Evolutionary conservation across 2,329 filamentous ascomycete genomes (phyloP).

Genomic region (Fusarium mangiferae): DNA sequence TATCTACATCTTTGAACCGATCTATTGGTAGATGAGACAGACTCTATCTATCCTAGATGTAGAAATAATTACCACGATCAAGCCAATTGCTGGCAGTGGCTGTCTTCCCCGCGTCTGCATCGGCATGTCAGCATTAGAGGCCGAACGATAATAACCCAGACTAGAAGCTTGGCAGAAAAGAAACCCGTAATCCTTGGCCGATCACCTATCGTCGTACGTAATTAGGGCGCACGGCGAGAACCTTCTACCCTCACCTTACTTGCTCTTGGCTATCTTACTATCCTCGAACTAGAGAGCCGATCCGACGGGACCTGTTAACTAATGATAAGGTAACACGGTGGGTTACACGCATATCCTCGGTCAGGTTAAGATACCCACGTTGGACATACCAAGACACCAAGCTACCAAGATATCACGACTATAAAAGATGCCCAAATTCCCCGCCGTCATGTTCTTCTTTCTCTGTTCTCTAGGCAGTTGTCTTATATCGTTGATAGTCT

Average conservation of each 20-base stretch:
- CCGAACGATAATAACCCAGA: neutral
- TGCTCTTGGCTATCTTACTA: conserved; percentile 10
- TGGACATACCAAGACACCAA: neutral
- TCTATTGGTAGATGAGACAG: fast-evolving
- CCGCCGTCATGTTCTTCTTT: neutral
- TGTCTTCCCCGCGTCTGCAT: neutral
- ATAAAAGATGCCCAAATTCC: conserved; percentile 11
- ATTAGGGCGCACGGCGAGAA: neutral
- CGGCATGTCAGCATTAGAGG: neutral
- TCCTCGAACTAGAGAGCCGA: conserved; percentile 1
- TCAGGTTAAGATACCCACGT: neutral
- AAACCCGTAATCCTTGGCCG: conserved; percentile 2
- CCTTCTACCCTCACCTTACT: neutral
- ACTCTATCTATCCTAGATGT: neutral
- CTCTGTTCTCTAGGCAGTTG: neutral
- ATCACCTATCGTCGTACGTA: conserved; percentile 24
- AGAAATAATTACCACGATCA: fast-evolving
- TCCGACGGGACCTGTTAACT: conserved; percentile 14
- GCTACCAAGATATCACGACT: neutral
- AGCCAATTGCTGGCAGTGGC: neutral
- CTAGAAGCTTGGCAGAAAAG: conserved; percentile 15
- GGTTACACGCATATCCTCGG: conserved; percentile 5
- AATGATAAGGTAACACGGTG: conserved; percentile 31
- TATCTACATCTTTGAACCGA: neutral
- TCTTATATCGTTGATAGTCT: neutral